Evolutionary conservation across 2,329 filamentous ascomycete species (phyloP), one percentile per base, ranked within the genome.

Genomic region (Botryotinia narcissicola): DNA sequence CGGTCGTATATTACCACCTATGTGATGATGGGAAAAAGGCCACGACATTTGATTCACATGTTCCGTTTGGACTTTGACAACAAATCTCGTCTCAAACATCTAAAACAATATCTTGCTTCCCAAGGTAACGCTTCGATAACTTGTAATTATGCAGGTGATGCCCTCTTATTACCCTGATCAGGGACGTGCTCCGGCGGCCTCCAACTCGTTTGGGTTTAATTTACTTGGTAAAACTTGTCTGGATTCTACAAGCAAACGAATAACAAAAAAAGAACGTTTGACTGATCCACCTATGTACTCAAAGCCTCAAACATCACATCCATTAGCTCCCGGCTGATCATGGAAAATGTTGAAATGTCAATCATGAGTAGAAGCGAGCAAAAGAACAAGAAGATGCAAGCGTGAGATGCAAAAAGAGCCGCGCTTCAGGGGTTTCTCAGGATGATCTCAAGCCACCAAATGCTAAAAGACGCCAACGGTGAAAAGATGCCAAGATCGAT

Each of bases 391-490:
- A 63, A 40, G 32, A 63, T 51, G 46, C 68, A 70, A 70, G 68
- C 51, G 54, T 46, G 40, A 35, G 37, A 44, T 35, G 29, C 12
- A 29, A 25, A 46, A 64, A 71, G 69, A 71, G 69, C 71, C 62
- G 32, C 66, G 35, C 35, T 51, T 51, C 35, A 71, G 59, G 59
- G 59, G 40, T 32, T 64, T 51, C n/a, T n/a, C 51, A 40, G 29
- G 46, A 66, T 51, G 12, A 71, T 66, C 70, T 71, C 60, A 42
- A 71, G 46, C 70, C 73, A 73, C 62, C 54, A 44, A 10, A 48
- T 64, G 44, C 73, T 61, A 72, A 62, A 72, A 74, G 20, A 51
- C 69, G 57, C 69, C 74, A 77, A 75, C 76, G 72, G 73, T 60
- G 67, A 29, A 20, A 57, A 68, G 46, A 40, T 57, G 46, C 64